phyloP scores from a whole-genome alignment of 2,329 filamentous ascomycete genomes.

The Fusarium abutilonis region DNA sequence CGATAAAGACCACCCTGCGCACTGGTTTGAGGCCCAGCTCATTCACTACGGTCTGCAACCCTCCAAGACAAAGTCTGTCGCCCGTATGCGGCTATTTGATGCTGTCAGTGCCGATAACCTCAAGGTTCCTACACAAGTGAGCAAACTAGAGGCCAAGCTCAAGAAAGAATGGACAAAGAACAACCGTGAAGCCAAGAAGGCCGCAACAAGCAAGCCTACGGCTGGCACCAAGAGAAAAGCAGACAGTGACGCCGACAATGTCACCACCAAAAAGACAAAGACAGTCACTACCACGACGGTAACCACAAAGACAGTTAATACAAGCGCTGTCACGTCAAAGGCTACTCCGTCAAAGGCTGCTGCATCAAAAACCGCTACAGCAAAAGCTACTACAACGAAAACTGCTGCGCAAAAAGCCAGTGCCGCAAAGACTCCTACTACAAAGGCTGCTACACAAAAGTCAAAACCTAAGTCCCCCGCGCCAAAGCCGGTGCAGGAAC shows the following conservation, averaged over 20 bases:
- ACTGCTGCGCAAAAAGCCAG: not conserved
- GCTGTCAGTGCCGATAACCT: slow-evolving; percentile 61
- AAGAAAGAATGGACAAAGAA: slow-evolving; percentile 66
- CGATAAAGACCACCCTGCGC: slow-evolving; percentile 61
- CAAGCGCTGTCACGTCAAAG: not conserved
- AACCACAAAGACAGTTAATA: not conserved
- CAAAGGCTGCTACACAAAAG: no score
- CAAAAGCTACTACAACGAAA: no score
- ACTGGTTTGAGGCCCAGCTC: slow-evolving; percentile 71
- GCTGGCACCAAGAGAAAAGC: slow-evolving; percentile 47
- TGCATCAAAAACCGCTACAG: not conserved
- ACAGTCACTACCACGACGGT: not conserved
- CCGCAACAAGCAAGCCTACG: slow-evolving; percentile 3
- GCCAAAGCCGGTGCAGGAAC: no score
- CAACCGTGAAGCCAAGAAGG: slow-evolving; percentile 60
- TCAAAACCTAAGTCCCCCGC: no score
- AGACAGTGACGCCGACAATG: slow-evolving; percentile 1
- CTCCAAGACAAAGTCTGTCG: slow-evolving; percentile 66
- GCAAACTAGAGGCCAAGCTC: slow-evolving; percentile 61
- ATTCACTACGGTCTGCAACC: slow-evolving; percentile 68
- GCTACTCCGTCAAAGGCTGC: not conserved
- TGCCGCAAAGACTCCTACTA: no score
- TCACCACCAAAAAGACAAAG: slow-evolving; percentile 23
- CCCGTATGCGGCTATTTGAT: slow-evolving; percentile 67
- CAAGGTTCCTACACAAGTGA: slow-evolving; percentile 59